Evolutionary conservation across 305 asterid genomes (phyloP).

Genomic region (Solanum hybrid): DNA sequence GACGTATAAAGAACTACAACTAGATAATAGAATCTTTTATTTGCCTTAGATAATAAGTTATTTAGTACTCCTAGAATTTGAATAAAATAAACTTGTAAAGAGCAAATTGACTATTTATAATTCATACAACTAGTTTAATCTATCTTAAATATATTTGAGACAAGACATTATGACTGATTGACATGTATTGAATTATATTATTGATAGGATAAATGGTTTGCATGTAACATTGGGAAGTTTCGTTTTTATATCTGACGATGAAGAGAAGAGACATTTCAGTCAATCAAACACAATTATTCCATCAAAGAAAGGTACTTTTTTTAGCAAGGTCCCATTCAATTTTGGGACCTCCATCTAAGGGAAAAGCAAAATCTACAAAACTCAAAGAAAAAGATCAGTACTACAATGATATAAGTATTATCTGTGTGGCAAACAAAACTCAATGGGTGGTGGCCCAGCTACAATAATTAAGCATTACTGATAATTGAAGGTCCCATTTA

Average conservation of each 20-base stretch:
- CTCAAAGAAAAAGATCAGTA: neutral
- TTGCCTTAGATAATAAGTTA: neutral
- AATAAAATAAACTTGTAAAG: neutral
- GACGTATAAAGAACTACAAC: neutral
- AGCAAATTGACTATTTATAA: neutral
- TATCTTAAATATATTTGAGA: neutral
- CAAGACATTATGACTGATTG: neutral
- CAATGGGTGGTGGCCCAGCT: conserved; percentile 22
- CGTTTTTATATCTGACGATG: neutral
- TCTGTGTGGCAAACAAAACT: conserved; percentile 21
- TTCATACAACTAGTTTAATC: neutral
- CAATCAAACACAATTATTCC: conserved; percentile 3
- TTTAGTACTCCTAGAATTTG: neutral
- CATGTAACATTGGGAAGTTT: neutral
- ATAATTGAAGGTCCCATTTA: neutral
- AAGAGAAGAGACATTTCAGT: neutral
- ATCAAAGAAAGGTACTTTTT: conserved; percentile 2
- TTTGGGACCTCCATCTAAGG: neutral
- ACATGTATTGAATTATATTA: neutral
- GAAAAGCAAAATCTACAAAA: conserved; percentile 2
- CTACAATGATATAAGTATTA: neutral
- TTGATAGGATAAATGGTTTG: neutral
- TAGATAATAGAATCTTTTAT: neutral
- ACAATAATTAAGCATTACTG: conserved; percentile 5
- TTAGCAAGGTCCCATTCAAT: conserved; percentile 7